phyloP scores from a whole-genome alignment of 352 stramenopile genomes.

The Pythium phragmitis region DNA sequence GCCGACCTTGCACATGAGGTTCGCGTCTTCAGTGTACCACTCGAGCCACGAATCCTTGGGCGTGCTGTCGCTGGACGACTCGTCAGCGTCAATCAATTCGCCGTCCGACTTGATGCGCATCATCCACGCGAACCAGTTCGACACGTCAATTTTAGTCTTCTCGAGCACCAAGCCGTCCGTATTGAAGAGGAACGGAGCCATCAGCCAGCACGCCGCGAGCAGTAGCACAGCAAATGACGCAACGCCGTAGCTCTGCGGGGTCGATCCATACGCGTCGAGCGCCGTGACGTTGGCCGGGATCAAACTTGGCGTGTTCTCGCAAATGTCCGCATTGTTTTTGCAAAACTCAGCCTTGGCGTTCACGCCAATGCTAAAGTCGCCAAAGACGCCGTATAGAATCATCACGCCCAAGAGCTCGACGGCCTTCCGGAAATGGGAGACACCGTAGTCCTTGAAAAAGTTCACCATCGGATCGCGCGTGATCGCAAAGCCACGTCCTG shows the following conservation, averaged over 20 bases:
- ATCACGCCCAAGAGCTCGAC: slow-evolving; percentile 79
- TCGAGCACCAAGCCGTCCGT: slow-evolving; percentile 84
- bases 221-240: slow-evolving; percentile 86
- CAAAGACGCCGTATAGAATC: slow-evolving; percentile 75
- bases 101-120: slow-evolving; percentile 33
- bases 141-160: slow-evolving; percentile 81
- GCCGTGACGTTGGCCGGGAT: slow-evolving; percentile 75
- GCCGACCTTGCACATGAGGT: slow-evolving; percentile 59
- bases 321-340: slow-evolving; percentile 31
- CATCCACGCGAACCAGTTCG: slow-evolving; percentile 81
- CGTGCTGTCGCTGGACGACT: slow-evolving; percentile 34
- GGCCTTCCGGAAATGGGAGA: slow-evolving; percentile 82
- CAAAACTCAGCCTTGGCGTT: slow-evolving; percentile 55
- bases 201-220: slow-evolving; percentile 73
- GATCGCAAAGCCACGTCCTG: slow-evolving; percentile 82
- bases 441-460: slow-evolving; percentile 86
- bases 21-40: slow-evolving; percentile 78
- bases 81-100: slow-evolving; percentile 35
- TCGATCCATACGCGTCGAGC: slow-evolving; percentile 71
- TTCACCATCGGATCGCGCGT: slow-evolving; percentile 82
- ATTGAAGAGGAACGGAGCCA: slow-evolving; percentile 87
- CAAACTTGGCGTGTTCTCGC: slow-evolving; percentile 5
- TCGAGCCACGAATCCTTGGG: slow-evolving; percentile 73
- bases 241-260: slow-evolving; percentile 84
- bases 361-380: slow-evolving; percentile 77